Evolutionary conservation across 495 filamentous ascomycete genomes (phyloP), one percentile per base, ranked within the genome.

Genomic region (Clavariopsis aquatica): DNA sequence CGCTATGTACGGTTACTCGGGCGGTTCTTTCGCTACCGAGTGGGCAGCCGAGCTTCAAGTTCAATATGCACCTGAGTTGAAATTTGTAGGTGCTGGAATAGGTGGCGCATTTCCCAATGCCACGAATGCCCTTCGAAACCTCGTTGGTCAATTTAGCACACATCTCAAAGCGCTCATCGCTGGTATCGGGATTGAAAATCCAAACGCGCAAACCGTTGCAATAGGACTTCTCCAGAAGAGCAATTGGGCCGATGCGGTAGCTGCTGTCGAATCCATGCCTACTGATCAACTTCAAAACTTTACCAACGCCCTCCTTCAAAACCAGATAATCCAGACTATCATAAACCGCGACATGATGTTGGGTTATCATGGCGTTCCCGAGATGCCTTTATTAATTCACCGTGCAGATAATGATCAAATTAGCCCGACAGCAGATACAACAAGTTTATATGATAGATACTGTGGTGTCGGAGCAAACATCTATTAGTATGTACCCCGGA

Each of bases 1-100:
- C n/a, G 60, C 51, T 20, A 52, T 62, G 46, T 52, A 52, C 20
- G 60, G 60, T 23, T 62, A 62, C 26, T 55, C 49, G 5, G 60
- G 60, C 27, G 60, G 60, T 27, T 26, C 49, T 7, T 41, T 62
- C 28, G 49, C 47, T 10, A 62, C 46, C 7, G 60, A 43, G 22
- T 62, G 60, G 60, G 60, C 49, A 2, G 51, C 60, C 27, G 60
- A 56, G 28, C 60, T 62, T 26, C 31, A 54, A 43, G 9, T 20
- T 8, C 26, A 28, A 24, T 62, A 62, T 46, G 60, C 60, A 5
- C 60, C 60, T 2, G 60, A 62, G 12, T 36, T 57, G 3, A 19
- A 45, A 12, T 57, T 57, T 24, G 8, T 20, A 3, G 36, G 20
- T 3, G 54, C 54, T 4, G 54, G 31, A 15, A 57, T 57, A n/a